Evolutionary conservation across 2,329 filamentous ascomycete genomes (phyloP).

Genomic region (Emmonsia crescens): DNA sequence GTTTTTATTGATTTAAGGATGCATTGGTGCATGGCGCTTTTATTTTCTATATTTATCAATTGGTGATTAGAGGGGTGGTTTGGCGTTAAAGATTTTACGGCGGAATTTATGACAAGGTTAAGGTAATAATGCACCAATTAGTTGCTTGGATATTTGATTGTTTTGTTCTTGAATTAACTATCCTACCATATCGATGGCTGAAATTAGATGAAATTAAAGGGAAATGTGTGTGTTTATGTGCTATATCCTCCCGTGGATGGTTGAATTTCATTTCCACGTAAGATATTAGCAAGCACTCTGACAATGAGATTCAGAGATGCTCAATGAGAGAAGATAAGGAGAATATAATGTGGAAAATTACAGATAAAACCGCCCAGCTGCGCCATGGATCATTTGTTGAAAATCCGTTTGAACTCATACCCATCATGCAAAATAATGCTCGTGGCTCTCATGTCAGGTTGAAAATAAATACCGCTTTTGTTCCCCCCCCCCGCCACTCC

Average conservation of each 20-base stretch:
- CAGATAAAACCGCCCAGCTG: neutral
- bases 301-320: conserved; percentile 9
- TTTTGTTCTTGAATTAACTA: neutral
- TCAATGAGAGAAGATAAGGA: neutral
- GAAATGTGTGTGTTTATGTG: neutral
- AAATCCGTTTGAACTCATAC: conserved; percentile 13
- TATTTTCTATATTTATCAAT: neutral
- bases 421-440: conserved; percentile 9
- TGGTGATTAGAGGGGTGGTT: too few relatives aligned
- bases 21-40: neutral
- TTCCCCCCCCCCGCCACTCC: neutral
- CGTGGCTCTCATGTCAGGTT: conserved; percentile 11
- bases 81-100: neutral
- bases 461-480: conserved; percentile 12
- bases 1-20: neutral
- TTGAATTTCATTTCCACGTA: conserved; percentile 5
- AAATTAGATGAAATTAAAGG: neutral
- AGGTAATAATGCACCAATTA: neutral
- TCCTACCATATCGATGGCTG: neutral
- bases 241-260: neutral
- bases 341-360: conserved; percentile 3
- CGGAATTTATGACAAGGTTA: neutral
- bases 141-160: neutral
- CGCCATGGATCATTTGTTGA: conserved; percentile 18
- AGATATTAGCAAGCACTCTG: conserved; percentile 2